Conservation (phyloP, 441 rosid species). For the Corymbia citriodora region DNA sequence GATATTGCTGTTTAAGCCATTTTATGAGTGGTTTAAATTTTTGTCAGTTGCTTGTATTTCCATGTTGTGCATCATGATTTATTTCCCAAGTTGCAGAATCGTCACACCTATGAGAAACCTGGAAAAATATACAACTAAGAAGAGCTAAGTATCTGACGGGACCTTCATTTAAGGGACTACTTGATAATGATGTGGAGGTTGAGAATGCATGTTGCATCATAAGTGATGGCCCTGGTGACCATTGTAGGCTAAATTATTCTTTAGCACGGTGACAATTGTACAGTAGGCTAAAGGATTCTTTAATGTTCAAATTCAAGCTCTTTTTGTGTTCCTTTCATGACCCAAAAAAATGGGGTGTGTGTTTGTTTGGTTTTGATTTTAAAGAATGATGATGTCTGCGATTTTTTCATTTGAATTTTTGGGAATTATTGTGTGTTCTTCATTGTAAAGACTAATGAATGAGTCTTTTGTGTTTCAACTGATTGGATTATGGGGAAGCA, state of each 20-base stretch:
- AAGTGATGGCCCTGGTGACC: constrained; percentile 11
- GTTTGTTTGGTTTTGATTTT: background rate
- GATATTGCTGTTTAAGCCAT: background rate
- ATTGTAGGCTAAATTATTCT: constrained; percentile 20
- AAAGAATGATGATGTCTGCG: background rate
- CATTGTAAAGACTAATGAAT: background rate
- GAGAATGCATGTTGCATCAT: background rate
- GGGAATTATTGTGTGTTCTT: background rate
- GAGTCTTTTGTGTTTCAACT: background rate
- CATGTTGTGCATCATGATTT: background rate
- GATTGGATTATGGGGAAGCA: background rate
- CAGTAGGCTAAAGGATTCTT: background rate
- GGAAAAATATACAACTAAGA: constrained; percentile 81
- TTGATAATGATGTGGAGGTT: constrained; percentile 4
- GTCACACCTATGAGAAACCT: constrained; percentile 77
- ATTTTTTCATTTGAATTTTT: background rate
- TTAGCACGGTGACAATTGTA: background rate
- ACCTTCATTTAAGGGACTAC: background rate
- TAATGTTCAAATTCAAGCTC: background rate
- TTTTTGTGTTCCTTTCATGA: background rate
- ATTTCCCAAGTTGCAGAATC: constrained; percentile 50
- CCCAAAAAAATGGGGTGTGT: background rate
- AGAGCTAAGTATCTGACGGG: constrained; percentile 16
- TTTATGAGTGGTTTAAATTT: background rate
- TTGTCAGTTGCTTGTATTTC: background rate